phyloP scores from a whole-genome alignment of 306 rosid species.

The Dalbergia cultrata region DNA sequence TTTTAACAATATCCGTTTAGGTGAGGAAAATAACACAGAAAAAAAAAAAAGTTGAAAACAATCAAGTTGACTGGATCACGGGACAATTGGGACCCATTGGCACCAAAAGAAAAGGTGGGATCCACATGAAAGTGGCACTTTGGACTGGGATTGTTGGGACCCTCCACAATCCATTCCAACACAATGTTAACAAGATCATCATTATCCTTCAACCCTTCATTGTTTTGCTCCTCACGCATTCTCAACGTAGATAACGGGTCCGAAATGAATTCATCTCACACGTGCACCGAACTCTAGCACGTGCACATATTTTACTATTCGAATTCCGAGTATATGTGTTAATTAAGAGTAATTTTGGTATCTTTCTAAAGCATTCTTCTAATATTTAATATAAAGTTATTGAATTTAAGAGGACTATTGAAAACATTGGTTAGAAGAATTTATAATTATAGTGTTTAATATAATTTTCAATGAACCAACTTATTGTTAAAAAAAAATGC shows the following conservation, averaged over 20 bases:
- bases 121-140: constrained; percentile 12
- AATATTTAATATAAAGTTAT: too few relatives aligned
- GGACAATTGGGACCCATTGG: constrained; percentile 24
- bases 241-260: background rate
- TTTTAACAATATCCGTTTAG: too few relatives aligned
- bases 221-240: constrained; percentile 36
- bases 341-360: too few relatives aligned
- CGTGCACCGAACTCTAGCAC: constrained; percentile 50
- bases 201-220: background rate
- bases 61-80: background rate
- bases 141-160: background rate
- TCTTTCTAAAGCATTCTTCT: too few relatives aligned
- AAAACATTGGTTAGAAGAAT: too few relatives aligned
- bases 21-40: background rate
- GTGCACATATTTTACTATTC: constrained; percentile 26
- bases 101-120: background rate
- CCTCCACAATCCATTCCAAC: background rate
- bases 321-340: too few relatives aligned
- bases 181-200: constrained; percentile 3
- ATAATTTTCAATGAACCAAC: too few relatives aligned
- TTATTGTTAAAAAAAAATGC: too few relatives aligned
- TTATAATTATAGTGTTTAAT: too few relatives aligned
- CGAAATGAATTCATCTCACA: background rate
- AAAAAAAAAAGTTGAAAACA: background rate
- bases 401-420: too few relatives aligned